Percentiles rank a stretch among this genome's conserved stretches.
phyloP scores from a whole-genome alignment of 495 filamentous ascomycete species.

The Aspergillus baeticus region DNA sequence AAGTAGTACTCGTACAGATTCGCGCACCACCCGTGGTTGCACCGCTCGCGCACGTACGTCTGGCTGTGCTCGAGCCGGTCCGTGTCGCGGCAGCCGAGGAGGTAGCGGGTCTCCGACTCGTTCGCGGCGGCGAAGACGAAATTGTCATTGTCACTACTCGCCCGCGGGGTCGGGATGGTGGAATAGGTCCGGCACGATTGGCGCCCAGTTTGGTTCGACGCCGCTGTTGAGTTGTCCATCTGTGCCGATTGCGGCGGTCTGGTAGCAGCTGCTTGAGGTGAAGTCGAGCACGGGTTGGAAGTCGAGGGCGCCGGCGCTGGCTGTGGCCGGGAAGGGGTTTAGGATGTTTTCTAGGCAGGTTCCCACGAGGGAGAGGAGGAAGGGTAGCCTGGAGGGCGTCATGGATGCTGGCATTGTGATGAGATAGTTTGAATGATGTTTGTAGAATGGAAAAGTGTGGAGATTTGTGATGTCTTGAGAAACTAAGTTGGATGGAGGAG shows the following conservation, averaged over 20 bases:
- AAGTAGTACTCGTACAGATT: background rate
- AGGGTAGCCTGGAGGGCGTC: too few relatives aligned
- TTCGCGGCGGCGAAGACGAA: background rate
- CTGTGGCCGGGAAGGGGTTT: background rate
- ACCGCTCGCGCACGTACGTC: background rate
- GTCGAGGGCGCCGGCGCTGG: background rate
- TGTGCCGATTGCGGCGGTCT: background rate
- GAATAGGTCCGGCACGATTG: too few relatives aligned
- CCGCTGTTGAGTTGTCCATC: background rate
- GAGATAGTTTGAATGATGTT: too few relatives aligned
- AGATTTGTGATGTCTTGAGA: too few relatives aligned
- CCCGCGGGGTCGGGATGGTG: too few relatives aligned
- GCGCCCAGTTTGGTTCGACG: background rate
- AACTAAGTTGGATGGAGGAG: too few relatives aligned
- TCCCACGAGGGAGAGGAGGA: too few relatives aligned
- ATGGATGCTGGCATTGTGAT: too few relatives aligned
- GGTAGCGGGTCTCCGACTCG: background rate
- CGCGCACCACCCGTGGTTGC: constrained; percentile 1
- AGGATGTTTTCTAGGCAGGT: background rate
- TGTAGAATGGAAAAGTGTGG: too few relatives aligned
- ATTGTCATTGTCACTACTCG: too few relatives aligned
- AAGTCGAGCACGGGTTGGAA: background rate
- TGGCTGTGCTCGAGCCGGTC: background rate
- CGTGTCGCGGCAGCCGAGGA: background rate
- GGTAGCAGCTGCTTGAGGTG: background rate